Base-by-base conservation (phyloP, 805 yeast genomes). In the Priceomyces medius region DNA sequence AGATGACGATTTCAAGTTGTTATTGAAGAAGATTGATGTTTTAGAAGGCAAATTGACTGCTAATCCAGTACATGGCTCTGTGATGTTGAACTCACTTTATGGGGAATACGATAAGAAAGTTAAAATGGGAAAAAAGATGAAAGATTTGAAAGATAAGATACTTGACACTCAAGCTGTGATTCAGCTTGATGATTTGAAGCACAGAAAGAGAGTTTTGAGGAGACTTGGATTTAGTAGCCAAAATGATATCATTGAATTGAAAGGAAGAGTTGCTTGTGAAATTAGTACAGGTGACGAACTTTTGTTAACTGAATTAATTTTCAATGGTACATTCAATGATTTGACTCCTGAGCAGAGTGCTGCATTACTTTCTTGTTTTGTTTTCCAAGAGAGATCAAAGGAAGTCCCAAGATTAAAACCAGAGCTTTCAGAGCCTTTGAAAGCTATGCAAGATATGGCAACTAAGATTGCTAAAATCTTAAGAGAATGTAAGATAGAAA, bases 231-330 rank as follows among this genome's bases (percentile, higher is more conserved):
- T 93, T 68, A 83, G 90, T 31, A 83, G 95, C 2, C 82, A 81
- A 40, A 76, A 79, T 48, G 99, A 93, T 63, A 83, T 93, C 46
- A 95, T 93, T 48, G 97, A 93, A 61, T 74, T 93, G 55, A 93
- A 93, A 65, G 99, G 99, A 42, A 79, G 98, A 60, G 98, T 93
- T 42, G 97, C 97, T 0, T 91, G 98, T 64, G 97, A 91, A 56
- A 91, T 91, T 53, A 82, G 91, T 53, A 85, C 95, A 17, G 97
- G 97, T 45, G 88, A 82, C 57, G 96, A 88, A 64, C 66, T 88
- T 41, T 59, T 88, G 47, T 66, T 93, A 38, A 93, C 99, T 0
- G 99, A 93, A 60, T 71, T 93, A 51, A 86, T 93, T 23, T 93
- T 93, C 74, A 90, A 90, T 60, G 98, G 98, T 77, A 85, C 87